Percentiles rank a stretch among this genome's conserved stretches.
phyloP scores from a whole-genome alignment of 345 rosid species.

The Populus nigra region DNA sequence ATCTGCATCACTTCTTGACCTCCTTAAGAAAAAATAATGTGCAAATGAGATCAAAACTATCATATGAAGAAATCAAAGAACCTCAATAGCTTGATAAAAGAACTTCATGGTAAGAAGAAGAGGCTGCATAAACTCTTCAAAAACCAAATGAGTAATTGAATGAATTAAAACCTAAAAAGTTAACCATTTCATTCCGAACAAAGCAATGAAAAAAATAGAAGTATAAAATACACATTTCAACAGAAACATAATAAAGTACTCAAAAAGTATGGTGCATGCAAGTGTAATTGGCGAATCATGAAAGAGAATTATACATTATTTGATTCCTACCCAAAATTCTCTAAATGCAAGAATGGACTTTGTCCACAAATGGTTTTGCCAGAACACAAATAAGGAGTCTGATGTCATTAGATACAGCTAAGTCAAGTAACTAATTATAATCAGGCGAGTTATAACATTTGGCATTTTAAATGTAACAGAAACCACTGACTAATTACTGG shows the following conservation, averaged over 20 bases:
- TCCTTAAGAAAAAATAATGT: constrained; percentile 13
- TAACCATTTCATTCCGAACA: background rate
- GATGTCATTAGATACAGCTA: background rate
- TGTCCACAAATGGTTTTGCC: background rate
- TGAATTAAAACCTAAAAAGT: background rate
- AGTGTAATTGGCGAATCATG: background rate
- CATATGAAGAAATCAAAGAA: background rate
- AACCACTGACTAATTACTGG: background rate
- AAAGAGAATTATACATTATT: background rate
- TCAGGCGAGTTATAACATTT: background rate
- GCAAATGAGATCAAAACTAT: constrained; percentile 1
- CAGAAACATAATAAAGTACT: background rate
- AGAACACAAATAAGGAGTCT: background rate
- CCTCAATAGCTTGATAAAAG: background rate
- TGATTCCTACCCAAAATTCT: background rate
- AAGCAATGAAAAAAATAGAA: background rate
- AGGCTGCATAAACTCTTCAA: background rate
- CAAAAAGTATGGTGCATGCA: background rate
- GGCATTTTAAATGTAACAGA: background rate
- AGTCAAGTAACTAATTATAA: background rate
- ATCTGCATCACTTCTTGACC: constrained; percentile 47
- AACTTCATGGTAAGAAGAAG: background rate
- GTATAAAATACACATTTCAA: background rate
- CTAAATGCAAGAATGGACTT: background rate
- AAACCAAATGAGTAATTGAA: background rate